A percentile compares a stretch with the other conserved stretches of the same genome.
These are phyloP conservation scores for Neostapfia colusana DNA, from an alignment of 176 grass and related monocot genomes.

Conservation along the genomic window DNA sequence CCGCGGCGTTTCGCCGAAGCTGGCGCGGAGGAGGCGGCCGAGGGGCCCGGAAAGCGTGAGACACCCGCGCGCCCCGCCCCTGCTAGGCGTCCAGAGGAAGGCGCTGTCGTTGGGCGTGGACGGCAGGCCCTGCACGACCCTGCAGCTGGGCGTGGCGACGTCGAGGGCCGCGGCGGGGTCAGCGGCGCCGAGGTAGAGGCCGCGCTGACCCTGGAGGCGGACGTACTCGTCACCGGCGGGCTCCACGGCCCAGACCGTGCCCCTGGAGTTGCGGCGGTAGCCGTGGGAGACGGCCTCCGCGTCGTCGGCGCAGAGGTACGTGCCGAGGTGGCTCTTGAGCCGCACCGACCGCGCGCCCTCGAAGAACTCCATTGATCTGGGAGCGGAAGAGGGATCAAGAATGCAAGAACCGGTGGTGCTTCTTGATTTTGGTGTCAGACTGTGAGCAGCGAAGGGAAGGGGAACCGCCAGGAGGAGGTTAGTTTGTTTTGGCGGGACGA, in stretches of 20 bases:
- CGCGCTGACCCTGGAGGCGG: constrained; percentile 30
- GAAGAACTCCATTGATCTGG: constrained; percentile 43
- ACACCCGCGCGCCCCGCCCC: background rate
- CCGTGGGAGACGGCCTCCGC: constrained; percentile 43
- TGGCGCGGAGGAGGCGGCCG: constrained; percentile 47
- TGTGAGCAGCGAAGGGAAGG: background rate
- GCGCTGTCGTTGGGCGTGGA: constrained; percentile 44
- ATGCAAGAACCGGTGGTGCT: constrained; percentile 42
- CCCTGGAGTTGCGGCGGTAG: constrained; percentile 47
- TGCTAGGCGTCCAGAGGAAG: constrained; percentile 55
- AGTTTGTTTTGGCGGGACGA: constrained; percentile 33
- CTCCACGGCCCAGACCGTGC: constrained; percentile 49
- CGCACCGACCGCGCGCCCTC: constrained; percentile 33
- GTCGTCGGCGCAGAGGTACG: constrained; percentile 51
- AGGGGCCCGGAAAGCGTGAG: constrained; percentile 42
- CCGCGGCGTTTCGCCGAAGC: constrained; percentile 30
- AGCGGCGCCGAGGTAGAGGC: constrained; percentile 47
- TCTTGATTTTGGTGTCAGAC: constrained; percentile 31
- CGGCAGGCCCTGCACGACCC: constrained; percentile 37
- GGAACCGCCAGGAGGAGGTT: background rate
- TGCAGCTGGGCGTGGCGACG: constrained; percentile 24
- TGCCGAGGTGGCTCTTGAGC: constrained; percentile 53
- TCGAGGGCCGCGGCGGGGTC: constrained; percentile 39
- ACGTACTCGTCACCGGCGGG: constrained; percentile 42
- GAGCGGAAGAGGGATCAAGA: constrained; percentile 3